Evolutionary conservation across 768 basidiomycete species (phyloP), one percentile per base, ranked within the genome.

Genomic region (Sporobolomyces pararoseus): DNA sequence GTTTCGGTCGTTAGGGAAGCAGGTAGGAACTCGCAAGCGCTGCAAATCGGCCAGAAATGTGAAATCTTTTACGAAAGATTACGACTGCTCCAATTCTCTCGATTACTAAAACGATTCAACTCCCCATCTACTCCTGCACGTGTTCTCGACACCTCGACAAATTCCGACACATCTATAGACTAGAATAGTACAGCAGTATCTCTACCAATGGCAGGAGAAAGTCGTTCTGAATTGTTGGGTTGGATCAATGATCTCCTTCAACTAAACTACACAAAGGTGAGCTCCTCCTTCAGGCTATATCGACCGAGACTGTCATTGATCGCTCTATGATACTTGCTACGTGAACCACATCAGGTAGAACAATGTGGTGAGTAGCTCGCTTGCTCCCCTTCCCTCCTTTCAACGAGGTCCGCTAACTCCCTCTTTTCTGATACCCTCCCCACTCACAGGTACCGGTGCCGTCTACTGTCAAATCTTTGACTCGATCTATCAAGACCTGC

Each of bases 191-290:
- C 23, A 47, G 46, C 19, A n/a, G 23, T 17, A n/a, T n/a, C n/a
- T n/a, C n/a, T n/a, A n/a, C n/a, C 34, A 39, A 70, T 70, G 69
- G 52, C 64, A 2, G 71, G 71, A 49, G 70, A 72, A 63, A 75
- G 74, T 21, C 72, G 75, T 2, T 88, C 89, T 37, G 96, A 99
- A 77, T 84, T 99, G 29, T 77, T 99, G 21, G 84, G 84, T 51
- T 99, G 96, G 96, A 82, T 96, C 76, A 98, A 99, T 81, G 90
- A 94, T 50, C 86, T 99, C 29, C 85, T 97, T 1, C 88, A 90
- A 79, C 82, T 91, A 76, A 89, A 88, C 82, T 91, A 93, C 82
- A 90, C 89, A 17, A 98, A 95, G 80, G 81, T 47, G 72, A 91
- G 3, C 19, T 9, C 81, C 90, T 93, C 79, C 77, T 16, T 53